Conservation (phyloP, 192 early-diverging fungal genomes). For the Bifiguratus adelaidae region DNA sequence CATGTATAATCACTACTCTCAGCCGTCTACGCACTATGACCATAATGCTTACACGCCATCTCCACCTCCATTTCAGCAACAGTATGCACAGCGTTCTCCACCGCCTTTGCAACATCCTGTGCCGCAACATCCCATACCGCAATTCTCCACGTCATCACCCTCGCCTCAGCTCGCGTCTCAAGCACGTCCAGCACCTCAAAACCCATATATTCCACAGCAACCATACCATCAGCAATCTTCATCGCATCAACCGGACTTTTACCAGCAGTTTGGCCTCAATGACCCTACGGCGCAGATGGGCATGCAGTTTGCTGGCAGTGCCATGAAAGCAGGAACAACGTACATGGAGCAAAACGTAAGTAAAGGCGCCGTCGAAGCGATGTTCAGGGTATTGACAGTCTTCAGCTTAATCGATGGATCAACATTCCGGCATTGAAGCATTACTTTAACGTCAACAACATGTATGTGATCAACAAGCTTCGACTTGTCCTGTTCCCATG, state of each 20-base stretch:
- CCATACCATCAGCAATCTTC: conserved; percentile 7
- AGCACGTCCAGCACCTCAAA: conserved; percentile 10
- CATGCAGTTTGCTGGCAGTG: conserved; percentile 85
- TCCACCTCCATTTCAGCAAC: no score
- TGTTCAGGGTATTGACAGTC: neutral
- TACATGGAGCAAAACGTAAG: conserved; percentile 88
- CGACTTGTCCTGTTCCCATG: conserved; percentile 83
- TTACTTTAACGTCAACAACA: conserved; percentile 94
- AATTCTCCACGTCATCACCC: conserved; percentile 25
- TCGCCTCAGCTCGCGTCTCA: conserved; percentile 25
- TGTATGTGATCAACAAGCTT: conserved; percentile 86
- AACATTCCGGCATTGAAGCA: conserved; percentile 78
- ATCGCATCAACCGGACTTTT: conserved; percentile 15
- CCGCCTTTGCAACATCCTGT: conserved; percentile 51
- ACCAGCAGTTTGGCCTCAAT: conserved; percentile 38
- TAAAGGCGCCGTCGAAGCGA: neutral
- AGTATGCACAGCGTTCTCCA: conserved; percentile 26
- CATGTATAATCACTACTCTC: no score
- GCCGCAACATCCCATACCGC: conserved; percentile 44
- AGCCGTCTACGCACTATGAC: no score
- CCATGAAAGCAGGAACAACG: conserved; percentile 73
- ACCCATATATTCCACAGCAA: conserved; percentile 21
- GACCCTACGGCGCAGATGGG: conserved; percentile 83
- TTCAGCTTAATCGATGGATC: conserved; percentile 70
- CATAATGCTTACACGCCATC: no score